phyloP scores from a whole-genome alignment of 495 filamentous ascomycete species.

The Penicillium daleae region DNA sequence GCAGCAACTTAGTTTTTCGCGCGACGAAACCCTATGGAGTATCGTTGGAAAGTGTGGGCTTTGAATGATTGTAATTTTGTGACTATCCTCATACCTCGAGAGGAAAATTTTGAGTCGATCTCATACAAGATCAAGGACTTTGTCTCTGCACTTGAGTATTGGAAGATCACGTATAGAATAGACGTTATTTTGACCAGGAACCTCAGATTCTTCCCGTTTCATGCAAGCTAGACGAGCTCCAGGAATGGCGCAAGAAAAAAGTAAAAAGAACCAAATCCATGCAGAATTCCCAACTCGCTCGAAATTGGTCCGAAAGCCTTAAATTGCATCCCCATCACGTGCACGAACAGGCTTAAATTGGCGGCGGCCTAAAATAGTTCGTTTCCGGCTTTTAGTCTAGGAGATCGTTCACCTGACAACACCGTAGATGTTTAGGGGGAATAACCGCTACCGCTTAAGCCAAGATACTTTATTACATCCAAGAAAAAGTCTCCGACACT shows the following conservation, averaged over 20 bases:
- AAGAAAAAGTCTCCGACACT: not conserved
- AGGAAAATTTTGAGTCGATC: too few relatives aligned
- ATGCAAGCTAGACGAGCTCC: not conserved
- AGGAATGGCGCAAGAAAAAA: not conserved
- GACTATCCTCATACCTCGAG: not conserved
- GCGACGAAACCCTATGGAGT: not conserved
- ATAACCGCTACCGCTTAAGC: too few relatives aligned
- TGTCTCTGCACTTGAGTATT: too few relatives aligned
- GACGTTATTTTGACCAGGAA: too few relatives aligned
- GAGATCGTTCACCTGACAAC: constrained; percentile 3
- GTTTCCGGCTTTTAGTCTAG: not conserved
- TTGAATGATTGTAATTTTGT: not conserved
- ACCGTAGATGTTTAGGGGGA: not conserved
- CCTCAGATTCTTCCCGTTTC: not conserved
- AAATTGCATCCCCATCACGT: constrained; percentile 1
- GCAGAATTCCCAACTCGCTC: not conserved
- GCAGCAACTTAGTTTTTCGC: not conserved
- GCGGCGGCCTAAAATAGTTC: not conserved
- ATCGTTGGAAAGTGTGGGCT: not conserved
- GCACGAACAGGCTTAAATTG: not conserved
- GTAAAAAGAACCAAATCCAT: not conserved
- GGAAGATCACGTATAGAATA: too few relatives aligned
- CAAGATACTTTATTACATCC: too few relatives aligned
- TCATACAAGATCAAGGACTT: too few relatives aligned
- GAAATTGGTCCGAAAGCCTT: not conserved